Conservation (phyloP, 2,329 filamentous ascomycete genomes). For the Stagonosporopsis rhizophila region DNA sequence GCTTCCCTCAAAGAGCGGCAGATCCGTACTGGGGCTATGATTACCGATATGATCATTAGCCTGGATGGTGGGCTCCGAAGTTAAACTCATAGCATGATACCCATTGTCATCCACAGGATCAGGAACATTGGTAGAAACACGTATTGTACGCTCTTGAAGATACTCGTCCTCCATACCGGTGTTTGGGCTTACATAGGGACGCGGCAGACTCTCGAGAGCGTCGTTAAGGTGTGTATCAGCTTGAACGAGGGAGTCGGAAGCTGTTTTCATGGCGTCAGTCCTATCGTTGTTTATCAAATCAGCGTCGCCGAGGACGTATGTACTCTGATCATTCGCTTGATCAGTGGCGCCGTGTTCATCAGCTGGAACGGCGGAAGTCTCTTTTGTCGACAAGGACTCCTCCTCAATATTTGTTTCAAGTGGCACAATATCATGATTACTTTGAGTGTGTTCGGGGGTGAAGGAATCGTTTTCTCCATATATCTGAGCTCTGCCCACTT, state of each 20-base stretch:
- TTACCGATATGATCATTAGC: neutral
- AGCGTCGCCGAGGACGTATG: too few relatives aligned
- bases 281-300: too few relatives aligned
- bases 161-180: too few relatives aligned
- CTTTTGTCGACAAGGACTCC: neutral
- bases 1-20: neutral
- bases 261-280: too few relatives aligned
- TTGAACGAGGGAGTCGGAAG: too few relatives aligned
- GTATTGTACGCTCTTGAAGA: too few relatives aligned
- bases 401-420: neutral
- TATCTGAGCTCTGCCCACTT: neutral
- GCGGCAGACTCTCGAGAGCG: too few relatives aligned
- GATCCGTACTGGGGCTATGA: neutral
- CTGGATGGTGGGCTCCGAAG: neutral
- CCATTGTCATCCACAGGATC: neutral
- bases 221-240: too few relatives aligned
- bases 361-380: neutral
- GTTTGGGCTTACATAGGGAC: too few relatives aligned
- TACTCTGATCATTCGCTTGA: too few relatives aligned
- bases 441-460: neutral
- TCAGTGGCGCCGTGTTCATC: neutral
- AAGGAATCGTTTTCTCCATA: neutral
- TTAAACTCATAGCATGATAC: neutral
- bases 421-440: neutral
- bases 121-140: neutral